These are phyloP conservation scores for Ascochyta viciae-villosae DNA, from an alignment of 2,329 filamentous ascomycete genomes.

Conservation along the genomic window DNA sequence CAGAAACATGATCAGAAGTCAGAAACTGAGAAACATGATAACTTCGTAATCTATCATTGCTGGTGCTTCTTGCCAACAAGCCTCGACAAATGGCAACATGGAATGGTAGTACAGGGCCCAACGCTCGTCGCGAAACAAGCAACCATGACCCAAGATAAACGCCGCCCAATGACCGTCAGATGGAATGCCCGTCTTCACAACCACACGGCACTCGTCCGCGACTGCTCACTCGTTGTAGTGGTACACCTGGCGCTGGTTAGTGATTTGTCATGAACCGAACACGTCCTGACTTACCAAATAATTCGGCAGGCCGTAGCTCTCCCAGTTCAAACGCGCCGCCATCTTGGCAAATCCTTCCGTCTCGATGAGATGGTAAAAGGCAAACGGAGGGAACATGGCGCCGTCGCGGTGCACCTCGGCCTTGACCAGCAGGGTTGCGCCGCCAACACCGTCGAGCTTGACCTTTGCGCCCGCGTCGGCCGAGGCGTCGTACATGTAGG, in stretches of 20 bases:
- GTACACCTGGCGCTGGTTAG: slow-evolving; percentile 69
- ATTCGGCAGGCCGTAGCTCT: slow-evolving; percentile 87
- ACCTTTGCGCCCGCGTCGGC: slow-evolving; percentile 68
- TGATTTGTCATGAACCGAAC: not conserved
- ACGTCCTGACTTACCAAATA: slow-evolving; percentile 75
- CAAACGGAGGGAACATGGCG: slow-evolving; percentile 96
- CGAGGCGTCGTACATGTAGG: slow-evolving; percentile 70
- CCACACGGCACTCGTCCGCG: not conserved
- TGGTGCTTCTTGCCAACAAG: slow-evolving; percentile 23
- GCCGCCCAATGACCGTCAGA: slow-evolving; percentile 41
- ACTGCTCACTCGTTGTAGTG: slow-evolving; percentile 81
- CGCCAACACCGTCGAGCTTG: slow-evolving; percentile 89
- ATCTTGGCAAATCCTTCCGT: slow-evolving; percentile 98
- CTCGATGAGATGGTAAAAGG: slow-evolving; percentile 97
- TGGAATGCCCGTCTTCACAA: too few relatives aligned
- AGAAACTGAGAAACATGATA: not conserved
- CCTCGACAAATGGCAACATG: slow-evolving; percentile 4
- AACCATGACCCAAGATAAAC: slow-evolving; percentile 27
- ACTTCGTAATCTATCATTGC: slow-evolving; percentile 10
- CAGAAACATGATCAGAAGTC: too few relatives aligned
- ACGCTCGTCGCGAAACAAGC: slow-evolving; percentile 9
- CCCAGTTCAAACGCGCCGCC: slow-evolving; percentile 87
- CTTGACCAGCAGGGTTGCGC: slow-evolving; percentile 90
- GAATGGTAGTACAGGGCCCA: slow-evolving; percentile 21
- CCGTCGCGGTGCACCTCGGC: slow-evolving; percentile 96